Base-by-base conservation (phyloP, 495 filamentous ascomycete genomes). In the Talaromyces stipitatus region DNA sequence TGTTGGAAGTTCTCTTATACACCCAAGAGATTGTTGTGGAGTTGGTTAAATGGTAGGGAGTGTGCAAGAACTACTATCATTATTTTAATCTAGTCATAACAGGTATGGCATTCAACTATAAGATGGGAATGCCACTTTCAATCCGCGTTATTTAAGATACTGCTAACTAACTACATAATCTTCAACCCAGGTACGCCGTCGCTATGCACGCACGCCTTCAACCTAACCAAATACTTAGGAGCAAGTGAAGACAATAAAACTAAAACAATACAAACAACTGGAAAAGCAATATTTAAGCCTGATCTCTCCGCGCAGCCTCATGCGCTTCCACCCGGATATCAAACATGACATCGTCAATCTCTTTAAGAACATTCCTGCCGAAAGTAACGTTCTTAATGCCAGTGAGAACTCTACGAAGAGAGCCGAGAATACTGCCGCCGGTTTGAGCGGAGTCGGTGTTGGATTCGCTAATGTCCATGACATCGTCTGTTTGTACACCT, bases 331-430 rank as follows among this genome's bases (percentile, higher is more conserved):
- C 75, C 57, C 81, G 83, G 62, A 85, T 80, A 64, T 87, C 82
- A 72, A 86, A 84, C 58, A 87, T 78, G 63, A 87, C 66, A 60
- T 87, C 82, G 58, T 89, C 86, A 55, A 87, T 77, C 60, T 81
- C 72, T 32, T 77, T 77, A 28, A 84, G 72, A 53, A 82, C 76
- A 46, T 73, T 63, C 9, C 77, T 69, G 20, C 78, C 75, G 55
- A 88, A 61, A 26, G 66, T 62, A 64, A 41, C 36, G 12, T 41
- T 41, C n/a, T 16, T 41, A 16, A 41, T 74, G 36, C 78, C 69
- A 26, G 72, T 72, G 32, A 88, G 67, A 0, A 84, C 61, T 11
- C 64, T 72, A 27, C 69, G 75, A 4, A 88, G 69, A 18, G 79
- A 74, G 36, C 57, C 61, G 58, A 78, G 71, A 50, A 89, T 78